phyloP scores from a whole-genome alignment of 768 basidiomycete species.

The Lactifluus subvellereus region DNA sequence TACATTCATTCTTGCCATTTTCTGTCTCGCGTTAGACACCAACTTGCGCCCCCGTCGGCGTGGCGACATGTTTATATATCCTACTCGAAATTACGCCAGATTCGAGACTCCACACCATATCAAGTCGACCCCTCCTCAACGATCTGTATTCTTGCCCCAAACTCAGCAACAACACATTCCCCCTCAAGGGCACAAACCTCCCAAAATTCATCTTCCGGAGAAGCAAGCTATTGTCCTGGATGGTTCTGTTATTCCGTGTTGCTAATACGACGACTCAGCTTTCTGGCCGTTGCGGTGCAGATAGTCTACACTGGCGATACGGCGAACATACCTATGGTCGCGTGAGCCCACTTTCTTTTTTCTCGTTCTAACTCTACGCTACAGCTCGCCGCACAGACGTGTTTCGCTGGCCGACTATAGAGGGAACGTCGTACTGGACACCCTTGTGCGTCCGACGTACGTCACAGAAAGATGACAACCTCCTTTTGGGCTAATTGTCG shows the following conservation, averaged over 20 bases:
- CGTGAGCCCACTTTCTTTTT: constrained; percentile 34
- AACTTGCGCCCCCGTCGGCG: constrained; percentile 7
- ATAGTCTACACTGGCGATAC: constrained; percentile 39
- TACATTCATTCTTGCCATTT: constrained; percentile 12
- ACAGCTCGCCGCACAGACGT: constrained; percentile 33
- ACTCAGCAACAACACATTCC: not conserved
- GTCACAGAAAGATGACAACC: not conserved
- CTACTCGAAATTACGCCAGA: constrained; percentile 7
- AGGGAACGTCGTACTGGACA: constrained; percentile 42
- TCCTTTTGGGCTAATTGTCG: not conserved
- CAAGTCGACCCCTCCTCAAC: constrained; percentile 1
- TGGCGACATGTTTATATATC: constrained; percentile 20
- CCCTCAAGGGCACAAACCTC: constrained; percentile 19
- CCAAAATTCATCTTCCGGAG: constrained; percentile 30
- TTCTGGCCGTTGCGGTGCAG: constrained; percentile 43
- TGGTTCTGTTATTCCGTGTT: constrained; percentile 9
- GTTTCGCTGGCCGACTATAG: constrained; percentile 47
- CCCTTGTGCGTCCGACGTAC: constrained; percentile 50
- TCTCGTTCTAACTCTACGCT: not conserved
- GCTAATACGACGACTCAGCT: constrained; percentile 30
- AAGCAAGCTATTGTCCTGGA: constrained; percentile 20
- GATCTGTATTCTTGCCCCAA: not conserved
- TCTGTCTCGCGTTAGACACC: constrained; percentile 1
- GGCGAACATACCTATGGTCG: constrained; percentile 46
- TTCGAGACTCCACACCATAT: not conserved